Conservation (phyloP, 768 basidiomycete genomes). For the Mycena belliarum region DNA sequence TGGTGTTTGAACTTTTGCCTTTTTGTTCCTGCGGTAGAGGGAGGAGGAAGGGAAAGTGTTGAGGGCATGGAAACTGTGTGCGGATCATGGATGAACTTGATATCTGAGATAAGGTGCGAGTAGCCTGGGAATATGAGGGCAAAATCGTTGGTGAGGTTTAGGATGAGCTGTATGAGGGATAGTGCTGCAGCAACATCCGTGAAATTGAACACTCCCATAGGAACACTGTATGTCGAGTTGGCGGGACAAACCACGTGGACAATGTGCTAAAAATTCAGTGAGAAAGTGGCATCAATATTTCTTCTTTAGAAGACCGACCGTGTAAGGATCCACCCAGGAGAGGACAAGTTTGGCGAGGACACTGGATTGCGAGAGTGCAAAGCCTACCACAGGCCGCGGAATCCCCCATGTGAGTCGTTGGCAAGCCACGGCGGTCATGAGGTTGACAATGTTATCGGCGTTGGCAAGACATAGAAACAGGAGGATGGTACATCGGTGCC, state of each 20-base stretch:
- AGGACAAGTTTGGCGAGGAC: neutral
- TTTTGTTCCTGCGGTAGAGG: too few species aligned
- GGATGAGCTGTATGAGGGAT: neutral
- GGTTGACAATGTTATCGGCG: constrained; percentile 1
- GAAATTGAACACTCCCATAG: neutral
- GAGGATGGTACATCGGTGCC: neutral
- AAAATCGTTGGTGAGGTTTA: too few species aligned
- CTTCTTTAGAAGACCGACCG: too few species aligned
- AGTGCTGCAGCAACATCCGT: neutral
- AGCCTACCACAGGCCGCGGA: neutral
- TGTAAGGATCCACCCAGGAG: neutral
- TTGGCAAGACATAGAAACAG: constrained; percentile 5
- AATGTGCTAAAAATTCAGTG: neutral
- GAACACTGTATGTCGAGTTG: too few species aligned
- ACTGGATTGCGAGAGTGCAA: neutral
- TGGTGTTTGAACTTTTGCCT: too few species aligned
- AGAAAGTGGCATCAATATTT: neutral
- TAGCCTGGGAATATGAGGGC: too few species aligned
- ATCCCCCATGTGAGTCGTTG: neutral
- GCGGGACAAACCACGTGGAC: too few species aligned
- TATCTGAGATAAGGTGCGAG: too few species aligned
- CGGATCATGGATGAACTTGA: too few species aligned
- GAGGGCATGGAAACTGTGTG: too few species aligned
- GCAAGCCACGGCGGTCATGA: constrained; percentile 5
- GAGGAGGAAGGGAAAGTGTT: too few species aligned